Conservation (phyloP, 495 filamentous ascomycete species). For the Aspergillus conjunctus region DNA sequence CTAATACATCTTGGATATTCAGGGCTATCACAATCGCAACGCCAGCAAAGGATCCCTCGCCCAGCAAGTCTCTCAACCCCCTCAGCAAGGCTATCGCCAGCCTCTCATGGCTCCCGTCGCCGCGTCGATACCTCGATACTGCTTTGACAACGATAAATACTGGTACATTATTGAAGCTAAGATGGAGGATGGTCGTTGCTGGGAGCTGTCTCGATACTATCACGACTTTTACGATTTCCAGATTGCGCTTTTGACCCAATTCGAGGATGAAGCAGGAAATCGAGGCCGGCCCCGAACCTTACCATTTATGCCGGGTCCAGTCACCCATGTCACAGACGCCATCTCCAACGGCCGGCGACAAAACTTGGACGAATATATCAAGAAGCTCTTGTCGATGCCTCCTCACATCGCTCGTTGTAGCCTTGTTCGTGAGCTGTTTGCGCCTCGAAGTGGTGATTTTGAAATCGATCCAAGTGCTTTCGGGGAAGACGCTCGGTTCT, state of each 20-base stretch:
- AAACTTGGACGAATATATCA: slow-evolving; percentile 92
- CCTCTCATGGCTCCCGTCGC: slow-evolving; percentile 61
- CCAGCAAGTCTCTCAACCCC: slow-evolving; percentile 32
- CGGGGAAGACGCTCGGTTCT: slow-evolving; percentile 70
- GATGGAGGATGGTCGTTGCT: slow-evolving; percentile 88
- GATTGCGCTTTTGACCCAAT: slow-evolving; percentile 90
- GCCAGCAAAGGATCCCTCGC: slow-evolving; percentile 45
- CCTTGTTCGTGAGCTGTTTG: slow-evolving; percentile 86
- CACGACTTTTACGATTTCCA: slow-evolving; percentile 99
- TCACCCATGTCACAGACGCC: slow-evolving; percentile 95
- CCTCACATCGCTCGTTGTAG: slow-evolving; percentile 79
- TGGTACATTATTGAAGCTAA: slow-evolving; percentile 96
- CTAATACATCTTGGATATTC: slow-evolving; percentile 9
- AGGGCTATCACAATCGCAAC: slow-evolving; percentile 52
- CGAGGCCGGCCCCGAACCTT: slow-evolving; percentile 74
- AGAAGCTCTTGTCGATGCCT: slow-evolving; percentile 81
- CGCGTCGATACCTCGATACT: slow-evolving; percentile 89
- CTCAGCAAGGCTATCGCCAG: slow-evolving; percentile 36
- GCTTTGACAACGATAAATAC: slow-evolving; percentile 96
- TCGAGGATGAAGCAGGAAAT: slow-evolving; percentile 89
- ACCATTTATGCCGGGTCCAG: slow-evolving; percentile 98
- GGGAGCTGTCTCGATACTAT: slow-evolving; percentile 92
- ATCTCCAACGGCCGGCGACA: slow-evolving; percentile 91
- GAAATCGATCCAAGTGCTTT: slow-evolving; percentile 75
- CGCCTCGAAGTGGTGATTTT: slow-evolving; percentile 86